These are phyloP conservation scores for Ogataea methanolica DNA, from an alignment of 805 yeast species.

Conservation along the genomic window DNA sequence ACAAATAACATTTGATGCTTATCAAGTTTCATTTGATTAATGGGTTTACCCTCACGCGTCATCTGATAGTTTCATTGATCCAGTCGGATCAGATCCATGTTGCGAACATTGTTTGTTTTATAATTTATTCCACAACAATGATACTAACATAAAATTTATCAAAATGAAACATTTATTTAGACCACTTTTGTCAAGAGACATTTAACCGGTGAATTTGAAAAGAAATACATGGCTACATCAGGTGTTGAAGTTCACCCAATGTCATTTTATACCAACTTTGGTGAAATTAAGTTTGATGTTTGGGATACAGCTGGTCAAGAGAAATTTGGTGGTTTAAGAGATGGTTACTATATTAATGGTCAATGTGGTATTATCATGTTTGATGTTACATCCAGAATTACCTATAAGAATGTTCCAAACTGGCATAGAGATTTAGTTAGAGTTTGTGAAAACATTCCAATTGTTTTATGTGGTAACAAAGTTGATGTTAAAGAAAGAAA, in stretches of 20 bases:
- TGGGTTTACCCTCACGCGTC: no score
- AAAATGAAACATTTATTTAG: slow-evolving; percentile 25
- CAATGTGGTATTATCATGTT: slow-evolving; percentile 99
- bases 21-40: no score
- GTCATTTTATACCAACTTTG: slow-evolving; percentile 96
- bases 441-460: slow-evolving; percentile 99
- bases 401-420: slow-evolving; percentile 99
- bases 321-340: slow-evolving; percentile 99
- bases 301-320: slow-evolving; percentile 99
- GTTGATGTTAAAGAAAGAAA: slow-evolving; percentile 99
- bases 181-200: slow-evolving; percentile 99
- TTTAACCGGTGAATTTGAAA: slow-evolving; percentile 98
- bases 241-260: slow-evolving; percentile 99
- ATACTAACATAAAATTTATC: no score
- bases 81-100: no score
- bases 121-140: no score
- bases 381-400: slow-evolving; percentile 98
- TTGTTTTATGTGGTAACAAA: slow-evolving; percentile 98
- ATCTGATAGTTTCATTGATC: no score
- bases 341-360: slow-evolving; percentile 99
- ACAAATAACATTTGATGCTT: no score
- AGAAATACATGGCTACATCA: slow-evolving; percentile 97
- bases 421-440: slow-evolving; percentile 99
- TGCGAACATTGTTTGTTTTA: no score
- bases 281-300: slow-evolving; percentile 98